Evolutionary conservation across 352 stramenopile species (phyloP).

Genomic region (Phytophthora brassicae): DNA sequence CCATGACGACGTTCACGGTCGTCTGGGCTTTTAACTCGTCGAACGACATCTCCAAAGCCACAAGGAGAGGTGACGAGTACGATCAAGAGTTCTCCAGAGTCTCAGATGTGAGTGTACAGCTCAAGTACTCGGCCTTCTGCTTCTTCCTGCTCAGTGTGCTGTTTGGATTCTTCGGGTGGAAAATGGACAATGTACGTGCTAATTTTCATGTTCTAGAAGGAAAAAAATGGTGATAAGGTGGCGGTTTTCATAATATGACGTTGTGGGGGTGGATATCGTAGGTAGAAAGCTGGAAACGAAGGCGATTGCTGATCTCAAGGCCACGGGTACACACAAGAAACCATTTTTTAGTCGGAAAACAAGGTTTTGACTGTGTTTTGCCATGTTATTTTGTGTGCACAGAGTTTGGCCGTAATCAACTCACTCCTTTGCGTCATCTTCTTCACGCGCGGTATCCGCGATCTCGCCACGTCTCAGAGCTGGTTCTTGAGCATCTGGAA

Average conservation of each 20-base stretch:
- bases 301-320: constrained; percentile 71
- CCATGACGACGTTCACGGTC: constrained; percentile 83
- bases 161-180: constrained; percentile 87
- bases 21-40: constrained; percentile 88
- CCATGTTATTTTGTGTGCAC: constrained; percentile 10
- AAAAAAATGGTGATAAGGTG: not conserved
- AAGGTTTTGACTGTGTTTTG: not conserved
- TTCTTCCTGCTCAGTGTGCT: constrained; percentile 81
- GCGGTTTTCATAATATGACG: too few relatives aligned
- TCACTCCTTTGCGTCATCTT: constrained; percentile 82
- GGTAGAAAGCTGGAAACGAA: constrained; percentile 78
- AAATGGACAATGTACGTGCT: constrained; percentile 73
- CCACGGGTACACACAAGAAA: constrained; percentile 45
- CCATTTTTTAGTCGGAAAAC: not conserved
- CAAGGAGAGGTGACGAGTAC: constrained; percentile 71
- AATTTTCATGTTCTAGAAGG: not conserved
- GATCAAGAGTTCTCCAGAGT: constrained; percentile 84
- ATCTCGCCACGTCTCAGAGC: constrained; percentile 82
- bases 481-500: constrained; percentile 88
- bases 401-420: constrained; percentile 84
- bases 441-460: constrained; percentile 71
- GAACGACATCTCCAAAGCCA: constrained; percentile 76
- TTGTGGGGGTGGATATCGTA: constrained; percentile 13
- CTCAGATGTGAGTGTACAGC: constrained; percentile 74
- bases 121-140: constrained; percentile 80